A percentile compares a stretch with the other conserved stretches of the same genome.
Evolutionary conservation across 1,284 basidiomycete genomes (phyloP).

Genomic region (Ustilago trichophora): DNA sequence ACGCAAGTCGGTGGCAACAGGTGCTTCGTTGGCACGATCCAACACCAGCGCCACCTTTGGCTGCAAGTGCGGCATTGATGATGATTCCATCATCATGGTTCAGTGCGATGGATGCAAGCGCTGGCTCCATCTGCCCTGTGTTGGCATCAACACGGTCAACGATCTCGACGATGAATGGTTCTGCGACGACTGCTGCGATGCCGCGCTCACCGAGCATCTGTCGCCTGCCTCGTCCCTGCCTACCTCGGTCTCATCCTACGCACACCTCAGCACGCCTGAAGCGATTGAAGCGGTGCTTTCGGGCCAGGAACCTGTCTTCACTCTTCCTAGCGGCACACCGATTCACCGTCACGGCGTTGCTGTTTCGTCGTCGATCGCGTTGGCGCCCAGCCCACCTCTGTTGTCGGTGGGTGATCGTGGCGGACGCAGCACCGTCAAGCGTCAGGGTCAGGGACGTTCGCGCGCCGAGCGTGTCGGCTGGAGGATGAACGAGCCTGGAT

Average conservation of each 20-base stretch:
- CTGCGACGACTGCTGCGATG: slow-evolving; percentile 57
- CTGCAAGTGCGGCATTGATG: slow-evolving; percentile 50
- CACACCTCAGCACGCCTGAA: slow-evolving; percentile 46
- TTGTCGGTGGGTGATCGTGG: slow-evolving; percentile 35
- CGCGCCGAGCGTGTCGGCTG: slow-evolving; percentile 52
- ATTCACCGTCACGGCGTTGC: slow-evolving; percentile 43
- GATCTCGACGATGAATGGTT: slow-evolving; percentile 65
- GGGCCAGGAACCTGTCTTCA: slow-evolving; percentile 46
- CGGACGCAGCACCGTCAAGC: slow-evolving; percentile 43
- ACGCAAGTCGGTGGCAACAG: slow-evolving; percentile 42
- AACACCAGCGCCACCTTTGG: slow-evolving; percentile 44
- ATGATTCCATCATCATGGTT: slow-evolving; percentile 60
- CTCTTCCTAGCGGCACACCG: slow-evolving; percentile 40
- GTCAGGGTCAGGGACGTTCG: slow-evolving; percentile 45
- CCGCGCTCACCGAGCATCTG: slow-evolving; percentile 36
- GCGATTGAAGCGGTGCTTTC: slow-evolving; percentile 30
- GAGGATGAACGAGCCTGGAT: slow-evolving; percentile 55
- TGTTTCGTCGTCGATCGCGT: slow-evolving; percentile 49
- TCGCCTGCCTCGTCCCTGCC: slow-evolving; percentile 47
- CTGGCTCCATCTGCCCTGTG: slow-evolving; percentile 66
- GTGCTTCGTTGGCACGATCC: slow-evolving; percentile 35
- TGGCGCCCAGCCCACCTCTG: slow-evolving; percentile 54
- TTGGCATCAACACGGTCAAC: slow-evolving; percentile 58
- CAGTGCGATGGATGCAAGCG: slow-evolving; percentile 63
- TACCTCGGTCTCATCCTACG: slow-evolving; percentile 36